These are phyloP conservation scores for Globisporangium cystogenes DNA, from an alignment of 352 stramenopile species.

Conservation along the genomic window DNA sequence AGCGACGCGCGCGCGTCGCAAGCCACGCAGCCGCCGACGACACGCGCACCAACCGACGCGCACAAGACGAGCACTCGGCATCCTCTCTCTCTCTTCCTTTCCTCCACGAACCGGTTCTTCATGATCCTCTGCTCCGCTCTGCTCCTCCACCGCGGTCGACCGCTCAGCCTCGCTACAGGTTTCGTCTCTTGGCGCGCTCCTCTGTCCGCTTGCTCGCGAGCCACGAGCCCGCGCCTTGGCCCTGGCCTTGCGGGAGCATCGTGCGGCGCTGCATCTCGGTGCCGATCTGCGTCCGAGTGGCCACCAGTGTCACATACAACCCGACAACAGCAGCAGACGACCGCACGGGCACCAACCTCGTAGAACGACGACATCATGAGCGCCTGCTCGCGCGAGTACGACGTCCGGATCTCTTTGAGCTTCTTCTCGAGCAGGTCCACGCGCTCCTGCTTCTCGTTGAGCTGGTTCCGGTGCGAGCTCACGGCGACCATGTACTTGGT, in stretches of 20 bases:
- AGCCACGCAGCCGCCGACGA: conserved; percentile 4
- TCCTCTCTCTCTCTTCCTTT: no score
- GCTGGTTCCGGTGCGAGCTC: conserved; percentile 84
- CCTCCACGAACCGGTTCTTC: background rate
- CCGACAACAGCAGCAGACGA: background rate
- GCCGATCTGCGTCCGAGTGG: conserved; percentile 78
- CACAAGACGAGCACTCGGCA: background rate
- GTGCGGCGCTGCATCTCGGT: conserved; percentile 85
- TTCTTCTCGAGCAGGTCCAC: conserved; percentile 86
- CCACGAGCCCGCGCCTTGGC: conserved; percentile 56
- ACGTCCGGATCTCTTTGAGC: conserved; percentile 73
- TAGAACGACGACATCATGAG: conserved; percentile 90
- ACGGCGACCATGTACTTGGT: conserved; percentile 90
- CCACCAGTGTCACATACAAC: no score
- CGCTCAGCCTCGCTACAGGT: conserved; percentile 27
- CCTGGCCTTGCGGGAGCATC: conserved; percentile 73
- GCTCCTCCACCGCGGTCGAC: background rate
- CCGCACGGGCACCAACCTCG: conserved; percentile 38
- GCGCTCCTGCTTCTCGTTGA: conserved; percentile 82
- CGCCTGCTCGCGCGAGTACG: conserved; percentile 79
- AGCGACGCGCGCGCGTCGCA: background rate
- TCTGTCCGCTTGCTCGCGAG: conserved; percentile 82
- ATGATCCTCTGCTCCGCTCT: background rate
- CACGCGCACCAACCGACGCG: background rate
- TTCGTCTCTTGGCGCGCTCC: conserved; percentile 74